phyloP scores from a whole-genome alignment of 2,329 filamentous ascomycete species.

The Mariannaea elegans region DNA sequence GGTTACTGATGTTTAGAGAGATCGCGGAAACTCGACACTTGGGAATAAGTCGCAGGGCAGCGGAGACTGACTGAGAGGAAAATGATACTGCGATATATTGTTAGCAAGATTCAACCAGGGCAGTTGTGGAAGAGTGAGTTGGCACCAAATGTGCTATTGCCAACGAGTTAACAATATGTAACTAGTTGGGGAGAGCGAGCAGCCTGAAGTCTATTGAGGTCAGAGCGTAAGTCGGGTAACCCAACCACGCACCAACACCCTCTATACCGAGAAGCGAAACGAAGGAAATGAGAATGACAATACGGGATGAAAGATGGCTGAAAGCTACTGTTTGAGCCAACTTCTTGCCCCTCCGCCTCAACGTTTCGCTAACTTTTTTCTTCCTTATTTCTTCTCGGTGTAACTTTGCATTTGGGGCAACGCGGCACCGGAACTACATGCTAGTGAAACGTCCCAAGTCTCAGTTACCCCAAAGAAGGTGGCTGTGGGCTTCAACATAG shows the following conservation, averaged over 20 bases:
- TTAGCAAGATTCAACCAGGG: background rate
- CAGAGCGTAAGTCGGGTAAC: too few relatives aligned
- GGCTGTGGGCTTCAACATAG: background rate
- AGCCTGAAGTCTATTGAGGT: too few relatives aligned
- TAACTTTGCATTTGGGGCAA: background rate
- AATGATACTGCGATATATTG: background rate
- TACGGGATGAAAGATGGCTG: background rate
- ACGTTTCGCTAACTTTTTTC: background rate
- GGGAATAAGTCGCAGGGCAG: background rate
- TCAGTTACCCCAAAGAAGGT: slow-evolving; percentile 4
- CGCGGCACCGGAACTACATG: background rate
- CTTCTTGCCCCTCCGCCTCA: background rate
- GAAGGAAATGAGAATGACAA: too few relatives aligned
- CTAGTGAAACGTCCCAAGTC: slow-evolving; percentile 17
- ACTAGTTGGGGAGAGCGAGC: too few relatives aligned
- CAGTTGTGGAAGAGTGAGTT: background rate
- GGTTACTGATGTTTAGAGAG: too few relatives aligned
- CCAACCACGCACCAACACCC: too few relatives aligned
- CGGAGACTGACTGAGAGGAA: background rate
- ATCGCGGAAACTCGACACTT: too few relatives aligned
- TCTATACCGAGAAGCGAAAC: too few relatives aligned
- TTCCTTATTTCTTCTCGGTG: background rate
- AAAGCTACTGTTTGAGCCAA: slow-evolving; percentile 1
- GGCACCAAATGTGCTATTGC: too few relatives aligned
- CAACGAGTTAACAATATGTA: too few relatives aligned